Evolutionary conservation across 805 yeast species (phyloP).

Genomic region (Ogataea pilisensis): DNA sequence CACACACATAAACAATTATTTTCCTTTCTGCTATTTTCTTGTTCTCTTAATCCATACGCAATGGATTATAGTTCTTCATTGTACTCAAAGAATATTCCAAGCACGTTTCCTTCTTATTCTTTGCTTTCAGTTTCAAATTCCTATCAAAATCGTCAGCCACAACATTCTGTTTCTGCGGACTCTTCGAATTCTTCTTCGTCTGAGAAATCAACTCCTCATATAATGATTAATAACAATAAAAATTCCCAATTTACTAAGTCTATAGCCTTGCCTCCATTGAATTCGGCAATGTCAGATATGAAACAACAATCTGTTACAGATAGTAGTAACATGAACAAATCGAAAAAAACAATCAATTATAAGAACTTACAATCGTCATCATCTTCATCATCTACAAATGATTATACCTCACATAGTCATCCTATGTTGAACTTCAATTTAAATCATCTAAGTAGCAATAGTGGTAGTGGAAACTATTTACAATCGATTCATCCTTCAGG

Average conservation of each 20-base stretch:
- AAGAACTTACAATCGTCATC: no score
- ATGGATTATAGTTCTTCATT: no score
- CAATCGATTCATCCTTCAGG: background rate
- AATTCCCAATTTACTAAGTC: no score
- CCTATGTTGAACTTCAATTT: slow-evolving; percentile 2
- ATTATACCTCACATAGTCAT: slow-evolving; percentile 5
- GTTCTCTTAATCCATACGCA: no score
- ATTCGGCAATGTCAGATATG: background rate
- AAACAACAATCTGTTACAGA: background rate
- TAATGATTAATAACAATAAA: no score
- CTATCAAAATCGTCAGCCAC: slow-evolving; percentile 39
- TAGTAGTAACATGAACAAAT: background rate
- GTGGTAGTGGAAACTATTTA: background rate
- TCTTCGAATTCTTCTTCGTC: background rate
- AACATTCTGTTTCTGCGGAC: no score
- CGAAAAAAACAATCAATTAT: no score
- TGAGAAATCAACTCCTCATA: background rate
- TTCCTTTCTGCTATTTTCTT: no score
- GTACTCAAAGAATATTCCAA: no score
- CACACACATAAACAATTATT: no score
- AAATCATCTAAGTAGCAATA: background rate
- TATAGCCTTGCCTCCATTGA: background rate
- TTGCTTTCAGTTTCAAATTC: slow-evolving; percentile 26
- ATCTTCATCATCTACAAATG: no score
- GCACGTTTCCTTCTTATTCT: slow-evolving; percentile 1